Base-by-base conservation (phyloP, 306 rosid species). In the Sophora flavescens region DNA sequence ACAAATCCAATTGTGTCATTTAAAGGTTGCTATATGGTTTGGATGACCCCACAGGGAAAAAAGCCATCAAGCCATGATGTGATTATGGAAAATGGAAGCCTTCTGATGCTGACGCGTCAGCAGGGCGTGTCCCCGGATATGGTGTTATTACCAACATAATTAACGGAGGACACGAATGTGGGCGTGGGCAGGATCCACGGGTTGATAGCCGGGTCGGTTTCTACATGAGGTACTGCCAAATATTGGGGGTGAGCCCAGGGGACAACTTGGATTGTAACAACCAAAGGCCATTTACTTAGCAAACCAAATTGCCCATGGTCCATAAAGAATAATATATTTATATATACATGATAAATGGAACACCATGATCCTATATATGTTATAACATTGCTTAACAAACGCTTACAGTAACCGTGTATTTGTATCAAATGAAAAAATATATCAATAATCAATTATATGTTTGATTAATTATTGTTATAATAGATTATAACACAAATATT, bases 41-140 rank as follows among this genome's bases (percentile, higher is more conserved):
- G 97, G 97, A 89, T 91, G 93, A 91, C 92, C 6, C 53, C 88
- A 26, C 93, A 89, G 26, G 80, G 51, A 42, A 86, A 82, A 75
- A 91, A 91, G 81, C 97, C 97, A 2, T 91, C 93, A 7, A 66
- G 90, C 79, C 96, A 91, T 16, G 76, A 89, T 70, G 93, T 89
- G 15, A 87, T 91, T 53, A 77, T 38, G 84, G 86, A 1, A 68
- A 0, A 30, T 91, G 97, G 97, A 83, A 38, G 0, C 92, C 92
- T 0, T 67, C 93, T 0, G 30, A 2, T 6, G 83, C 81, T 2
- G 97, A 91, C 62, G 30, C 0, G 0, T n/a, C 78, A 4, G 90
- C 86, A 0, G 77, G 84, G 0, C 65, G 86, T 8, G 64, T 75
- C 33, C 36, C 83, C 0, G 90, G 88, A 5, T 87, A 38, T 5